Conservation (phyloP, 2,329 filamentous ascomycete genomes). For the Fusarium floridanum region DNA sequence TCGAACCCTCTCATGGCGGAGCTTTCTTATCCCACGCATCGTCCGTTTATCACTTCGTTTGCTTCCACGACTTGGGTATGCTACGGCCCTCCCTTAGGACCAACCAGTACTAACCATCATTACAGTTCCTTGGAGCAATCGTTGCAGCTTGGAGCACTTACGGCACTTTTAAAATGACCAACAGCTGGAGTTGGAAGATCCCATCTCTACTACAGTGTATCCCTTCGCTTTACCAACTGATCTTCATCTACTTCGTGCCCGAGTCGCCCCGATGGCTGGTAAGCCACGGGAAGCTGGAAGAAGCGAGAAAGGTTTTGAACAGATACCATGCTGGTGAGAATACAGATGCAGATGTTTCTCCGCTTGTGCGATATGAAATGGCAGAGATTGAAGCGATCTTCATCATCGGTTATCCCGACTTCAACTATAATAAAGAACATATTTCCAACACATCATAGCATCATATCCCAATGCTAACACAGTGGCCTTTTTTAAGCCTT, state of each 20-base stretch:
- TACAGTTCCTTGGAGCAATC: slow-evolving; percentile 15
- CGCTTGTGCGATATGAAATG: slow-evolving; percentile 17
- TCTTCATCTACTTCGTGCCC: slow-evolving; percentile 5
- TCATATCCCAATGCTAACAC: too few species aligned
- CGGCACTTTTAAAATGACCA: slow-evolving; percentile 3
- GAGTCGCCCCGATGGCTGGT: slow-evolving; percentile 23
- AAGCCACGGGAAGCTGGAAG: not conserved
- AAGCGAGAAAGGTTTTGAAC: slow-evolving; percentile 11
- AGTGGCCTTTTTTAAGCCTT: too few species aligned
- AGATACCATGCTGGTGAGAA: slow-evolving; percentile 9
- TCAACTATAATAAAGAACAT: too few species aligned
- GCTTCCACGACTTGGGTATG: not conserved
- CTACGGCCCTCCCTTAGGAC: not conserved
- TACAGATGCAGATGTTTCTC: not conserved
- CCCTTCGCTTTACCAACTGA: not conserved
- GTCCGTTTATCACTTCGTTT: not conserved
- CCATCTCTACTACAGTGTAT: slow-evolving; percentile 8
- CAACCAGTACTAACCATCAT: not conserved
- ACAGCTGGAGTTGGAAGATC: slow-evolving; percentile 16
- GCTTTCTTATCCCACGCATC: not conserved
- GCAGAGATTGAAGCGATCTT: slow-evolving; percentile 7
- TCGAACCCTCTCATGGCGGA: not conserved
- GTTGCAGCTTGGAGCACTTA: slow-evolving; percentile 10
- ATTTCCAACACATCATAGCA: too few species aligned
- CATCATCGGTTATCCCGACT: too few species aligned